These are phyloP conservation scores for Globisporangium middletonii DNA, from an alignment of 352 stramenopile species.

Conservation along the genomic window DNA sequence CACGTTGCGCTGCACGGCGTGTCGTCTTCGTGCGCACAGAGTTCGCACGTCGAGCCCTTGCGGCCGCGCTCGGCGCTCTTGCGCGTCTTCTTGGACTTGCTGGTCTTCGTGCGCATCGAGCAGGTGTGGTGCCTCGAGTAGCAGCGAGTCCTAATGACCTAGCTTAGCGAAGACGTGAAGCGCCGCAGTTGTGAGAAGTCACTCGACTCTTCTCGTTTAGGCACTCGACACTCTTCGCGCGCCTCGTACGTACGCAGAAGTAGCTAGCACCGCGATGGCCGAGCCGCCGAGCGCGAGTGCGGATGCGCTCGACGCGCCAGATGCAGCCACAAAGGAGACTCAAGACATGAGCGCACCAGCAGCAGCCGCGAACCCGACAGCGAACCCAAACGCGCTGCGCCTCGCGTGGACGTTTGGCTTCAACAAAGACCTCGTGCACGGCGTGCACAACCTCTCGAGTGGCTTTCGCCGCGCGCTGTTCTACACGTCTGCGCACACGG, in stretches of 20 bases:
- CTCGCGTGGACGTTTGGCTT: conserved; percentile 90
- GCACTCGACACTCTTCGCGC: no score
- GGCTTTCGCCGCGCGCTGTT: conserved; percentile 73
- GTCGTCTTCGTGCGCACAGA: conserved; percentile 12
- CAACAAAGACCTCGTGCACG: conserved; percentile 84
- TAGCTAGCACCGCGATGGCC: background rate
- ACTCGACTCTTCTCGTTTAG: no score
- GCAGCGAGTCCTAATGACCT: background rate
- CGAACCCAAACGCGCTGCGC: conserved; percentile 41
- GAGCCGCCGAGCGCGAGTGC: background rate
- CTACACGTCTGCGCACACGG: conserved; percentile 88
- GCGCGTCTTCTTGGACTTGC: conserved; percentile 9
- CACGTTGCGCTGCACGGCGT: conserved; percentile 8
- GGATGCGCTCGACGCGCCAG: background rate
- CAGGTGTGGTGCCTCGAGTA: background rate
- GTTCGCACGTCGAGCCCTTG: conserved; percentile 10
- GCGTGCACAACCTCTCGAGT: conserved; percentile 86
- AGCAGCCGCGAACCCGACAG: background rate
- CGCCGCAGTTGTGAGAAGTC: no score
- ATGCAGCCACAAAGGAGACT: background rate
- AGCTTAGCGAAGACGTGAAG: background rate
- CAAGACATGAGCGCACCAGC: background rate
- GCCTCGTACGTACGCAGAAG: background rate
- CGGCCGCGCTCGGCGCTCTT: background rate
- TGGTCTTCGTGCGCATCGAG: conserved; percentile 6